Evolutionary conservation across 768 basidiomycete species (phyloP).

Genomic region (Lentinula edodes): DNA sequence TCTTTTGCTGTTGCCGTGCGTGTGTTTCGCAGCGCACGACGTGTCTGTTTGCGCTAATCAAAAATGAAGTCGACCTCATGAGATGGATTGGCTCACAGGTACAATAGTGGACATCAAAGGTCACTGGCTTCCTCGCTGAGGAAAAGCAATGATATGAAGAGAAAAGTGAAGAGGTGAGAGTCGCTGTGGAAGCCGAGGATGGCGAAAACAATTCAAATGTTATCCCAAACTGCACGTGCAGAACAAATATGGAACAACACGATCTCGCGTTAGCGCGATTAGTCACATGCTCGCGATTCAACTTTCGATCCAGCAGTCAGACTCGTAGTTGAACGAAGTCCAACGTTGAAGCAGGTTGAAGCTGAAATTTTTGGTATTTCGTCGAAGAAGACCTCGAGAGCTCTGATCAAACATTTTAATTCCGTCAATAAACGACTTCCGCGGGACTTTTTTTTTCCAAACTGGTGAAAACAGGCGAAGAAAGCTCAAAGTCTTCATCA

Average conservation of each 20-base stretch:
- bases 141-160: not conserved
- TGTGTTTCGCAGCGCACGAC: slow-evolving; percentile 56
- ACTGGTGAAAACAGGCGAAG: too few relatives aligned
- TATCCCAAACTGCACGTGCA: slow-evolving; percentile 4
- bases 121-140: slow-evolving; percentile 2
- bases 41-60: slow-evolving; percentile 36
- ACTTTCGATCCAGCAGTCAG: not conserved
- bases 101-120: slow-evolving; percentile 2
- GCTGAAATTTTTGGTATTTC: too few relatives aligned
- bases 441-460: too few relatives aligned
- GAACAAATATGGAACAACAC: slow-evolving; percentile 1
- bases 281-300: not conserved
- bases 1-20: slow-evolving; percentile 51
- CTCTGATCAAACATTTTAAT: too few relatives aligned
- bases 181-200: not conserved
- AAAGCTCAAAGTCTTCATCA: too few relatives aligned
- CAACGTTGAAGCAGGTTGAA: too few relatives aligned
- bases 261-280: not conserved
- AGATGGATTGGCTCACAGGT: not conserved
- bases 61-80: not conserved
- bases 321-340: too few relatives aligned
- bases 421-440: too few relatives aligned
- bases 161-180: slow-evolving; percentile 3
- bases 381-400: too few relatives aligned
- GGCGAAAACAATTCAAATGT: not conserved